A percentile compares a stretch with the other conserved stretches of the same genome.
These are phyloP conservation scores for Candida morakotiae DNA, from an alignment of 805 yeast species.

Conservation along the genomic window DNA sequence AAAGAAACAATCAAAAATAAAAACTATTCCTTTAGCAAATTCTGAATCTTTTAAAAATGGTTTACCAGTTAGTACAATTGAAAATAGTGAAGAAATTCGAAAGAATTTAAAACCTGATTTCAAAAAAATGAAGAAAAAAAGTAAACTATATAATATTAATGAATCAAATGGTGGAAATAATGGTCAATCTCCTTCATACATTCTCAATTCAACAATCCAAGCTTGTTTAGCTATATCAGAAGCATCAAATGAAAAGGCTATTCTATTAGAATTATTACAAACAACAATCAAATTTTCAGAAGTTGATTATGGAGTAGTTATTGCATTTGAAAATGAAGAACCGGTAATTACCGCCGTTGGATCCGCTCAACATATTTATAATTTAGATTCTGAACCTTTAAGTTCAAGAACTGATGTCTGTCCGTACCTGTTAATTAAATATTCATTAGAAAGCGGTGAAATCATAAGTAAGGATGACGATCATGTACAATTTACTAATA, in stretches of 20 bases:
- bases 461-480: constrained; percentile 34
- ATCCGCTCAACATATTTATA: constrained; percentile 19
- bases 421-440: constrained; percentile 37
- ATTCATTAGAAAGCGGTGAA: constrained; percentile 34
- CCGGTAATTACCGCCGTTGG: constrained; percentile 26
- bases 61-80: constrained; percentile 4
- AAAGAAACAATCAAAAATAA: background rate
- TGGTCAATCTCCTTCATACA: constrained; percentile 1
- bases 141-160: background rate
- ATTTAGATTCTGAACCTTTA: constrained; percentile 29
- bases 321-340: constrained; percentile 17
- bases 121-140: background rate
- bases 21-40: background rate
- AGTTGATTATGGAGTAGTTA: constrained; percentile 30
- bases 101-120: constrained; percentile 1
- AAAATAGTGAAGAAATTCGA: background rate
- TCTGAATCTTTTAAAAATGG: constrained; percentile 6
- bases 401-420: constrained; percentile 38
- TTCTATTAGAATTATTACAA: constrained; percentile 33
- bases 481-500: constrained; percentile 24
- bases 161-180: constrained; percentile 1
- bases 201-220: constrained; percentile 33
- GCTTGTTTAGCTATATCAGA: constrained; percentile 50
- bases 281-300: constrained; percentile 34
- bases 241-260: constrained; percentile 33